Evolutionary conservation across 495 filamentous ascomycete species (phyloP).

Genomic region (Aeminium ludgeri): DNA sequence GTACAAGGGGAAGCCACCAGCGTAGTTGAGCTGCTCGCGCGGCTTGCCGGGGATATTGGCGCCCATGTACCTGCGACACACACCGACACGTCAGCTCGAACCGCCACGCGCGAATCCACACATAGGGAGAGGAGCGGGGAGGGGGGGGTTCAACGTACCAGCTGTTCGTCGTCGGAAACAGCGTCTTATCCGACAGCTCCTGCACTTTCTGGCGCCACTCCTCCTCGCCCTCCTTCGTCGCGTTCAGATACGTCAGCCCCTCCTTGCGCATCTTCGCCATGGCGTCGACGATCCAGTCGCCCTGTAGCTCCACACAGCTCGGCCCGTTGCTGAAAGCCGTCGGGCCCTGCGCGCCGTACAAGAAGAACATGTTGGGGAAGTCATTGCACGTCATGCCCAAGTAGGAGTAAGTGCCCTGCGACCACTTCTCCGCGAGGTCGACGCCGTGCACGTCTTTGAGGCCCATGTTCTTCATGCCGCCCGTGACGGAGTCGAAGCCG

Average conservation of each 20-base stretch:
- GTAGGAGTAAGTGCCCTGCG: conserved; percentile 28
- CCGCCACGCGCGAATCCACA: too few relatives aligned
- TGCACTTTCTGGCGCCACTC: conserved; percentile 29
- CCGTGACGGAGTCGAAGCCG: conserved; percentile 38
- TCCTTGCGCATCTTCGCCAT: conserved; percentile 28
- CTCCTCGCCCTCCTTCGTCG: conserved; percentile 30
- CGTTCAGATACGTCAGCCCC: conserved; percentile 28
- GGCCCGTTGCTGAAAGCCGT: conserved; percentile 35
- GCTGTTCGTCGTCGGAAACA: conserved; percentile 31
- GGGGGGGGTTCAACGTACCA: conserved; percentile 23
- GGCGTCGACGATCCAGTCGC: conserved; percentile 34
- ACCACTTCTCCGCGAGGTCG: conserved; percentile 33
- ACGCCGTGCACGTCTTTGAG: conserved; percentile 29
- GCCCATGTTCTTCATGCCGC: conserved; percentile 34
- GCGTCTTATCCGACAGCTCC: conserved; percentile 27
- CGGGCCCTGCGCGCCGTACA: conserved; percentile 35
- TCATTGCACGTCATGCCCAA: conserved; percentile 32
- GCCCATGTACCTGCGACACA: conserved; percentile 6
- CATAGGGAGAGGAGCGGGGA: too few relatives aligned
- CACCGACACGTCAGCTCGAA: background rate
- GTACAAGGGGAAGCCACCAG: conserved; percentile 26
- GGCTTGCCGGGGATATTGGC: conserved; percentile 33
- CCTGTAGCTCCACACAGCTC: conserved; percentile 31
- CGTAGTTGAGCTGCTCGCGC: conserved; percentile 29
- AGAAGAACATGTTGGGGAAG: conserved; percentile 40